Conservation (phyloP, 2,329 filamentous ascomycete genomes). For the Diaporthe velutina region DNA sequence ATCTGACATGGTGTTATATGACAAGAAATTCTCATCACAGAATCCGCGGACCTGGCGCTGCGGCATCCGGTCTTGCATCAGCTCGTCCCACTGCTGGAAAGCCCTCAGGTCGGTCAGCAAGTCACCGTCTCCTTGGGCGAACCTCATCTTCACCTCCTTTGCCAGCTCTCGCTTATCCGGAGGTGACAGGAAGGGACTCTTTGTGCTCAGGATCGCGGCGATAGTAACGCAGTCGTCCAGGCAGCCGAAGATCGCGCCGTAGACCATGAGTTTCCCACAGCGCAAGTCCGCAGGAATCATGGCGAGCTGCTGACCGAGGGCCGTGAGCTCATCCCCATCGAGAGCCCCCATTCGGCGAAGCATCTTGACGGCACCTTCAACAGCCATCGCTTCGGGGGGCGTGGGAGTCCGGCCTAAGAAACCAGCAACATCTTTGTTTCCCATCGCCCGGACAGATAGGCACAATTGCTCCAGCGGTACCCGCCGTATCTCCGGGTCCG, state of each 20-base stretch:
- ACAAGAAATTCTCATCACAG: constrained; percentile 89
- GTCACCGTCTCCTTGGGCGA: constrained; percentile 85
- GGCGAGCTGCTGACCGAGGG: constrained; percentile 91
- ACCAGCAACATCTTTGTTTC: constrained; percentile 81
- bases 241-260: constrained; percentile 93
- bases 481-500: constrained; percentile 92
- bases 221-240: constrained; percentile 90
- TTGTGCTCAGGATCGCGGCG: constrained; percentile 90
- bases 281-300: constrained; percentile 95
- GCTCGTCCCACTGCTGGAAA: constrained; percentile 84
- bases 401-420: constrained; percentile 92
- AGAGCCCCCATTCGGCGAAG: constrained; percentile 89
- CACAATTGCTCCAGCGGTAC: constrained; percentile 96
- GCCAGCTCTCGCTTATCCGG: constrained; percentile 86
- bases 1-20: constrained; percentile 85
- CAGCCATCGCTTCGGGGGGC: constrained; percentile 86
- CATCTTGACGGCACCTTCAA: constrained; percentile 85
- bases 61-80: constrained; percentile 68
- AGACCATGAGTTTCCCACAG: constrained; percentile 95
- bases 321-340: constrained; percentile 87
- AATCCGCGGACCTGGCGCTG: constrained; percentile 78
- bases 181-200: constrained; percentile 88
- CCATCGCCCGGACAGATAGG: constrained; percentile 95
- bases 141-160: constrained; percentile 80
- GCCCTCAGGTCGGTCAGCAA: constrained; percentile 88